A percentile compares a stretch with the other conserved stretches of the same genome.
Conservation (phyloP, 2,329 filamentous ascomycete genomes). For the Sporothrix inflata region DNA sequence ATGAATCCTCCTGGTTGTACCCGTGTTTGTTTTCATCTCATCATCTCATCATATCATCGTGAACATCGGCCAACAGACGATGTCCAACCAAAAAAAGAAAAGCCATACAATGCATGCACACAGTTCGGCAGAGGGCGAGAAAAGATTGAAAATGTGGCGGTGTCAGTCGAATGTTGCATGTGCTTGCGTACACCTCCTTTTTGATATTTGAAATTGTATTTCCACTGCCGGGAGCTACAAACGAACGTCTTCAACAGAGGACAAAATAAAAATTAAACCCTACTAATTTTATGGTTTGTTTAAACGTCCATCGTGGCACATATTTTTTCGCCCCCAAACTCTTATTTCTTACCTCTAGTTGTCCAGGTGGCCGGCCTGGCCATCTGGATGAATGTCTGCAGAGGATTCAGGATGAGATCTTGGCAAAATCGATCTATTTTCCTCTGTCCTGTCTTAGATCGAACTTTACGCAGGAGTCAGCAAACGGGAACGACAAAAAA, state of each 20-base stretch:
- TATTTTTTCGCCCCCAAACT: background rate
- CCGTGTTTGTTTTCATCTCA: background rate
- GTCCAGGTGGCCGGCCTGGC: background rate
- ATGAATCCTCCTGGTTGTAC: background rate
- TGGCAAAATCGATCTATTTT: background rate
- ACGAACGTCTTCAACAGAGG: background rate
- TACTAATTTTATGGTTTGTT: background rate
- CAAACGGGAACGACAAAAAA: background rate
- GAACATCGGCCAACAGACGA: background rate
- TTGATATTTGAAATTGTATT: background rate
- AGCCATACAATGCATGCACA: background rate
- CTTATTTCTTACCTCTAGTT: background rate
- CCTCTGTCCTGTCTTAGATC: background rate
- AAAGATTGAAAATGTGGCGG: background rate
- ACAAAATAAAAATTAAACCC: background rate
- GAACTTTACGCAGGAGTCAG: background rate
- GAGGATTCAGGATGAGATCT: slow-evolving; percentile 21
- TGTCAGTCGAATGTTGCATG: slow-evolving; percentile 18
- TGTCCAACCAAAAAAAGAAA: background rate
- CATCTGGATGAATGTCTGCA: slow-evolving; percentile 15
- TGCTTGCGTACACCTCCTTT: slow-evolving; percentile 5
- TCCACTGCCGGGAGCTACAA: background rate
- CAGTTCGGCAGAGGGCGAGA: background rate
- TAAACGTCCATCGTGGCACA: background rate
- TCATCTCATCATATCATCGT: background rate